Evolutionary conservation across 306 rosid genomes (phyloP).

Genomic region (Vicia sativa): DNA sequence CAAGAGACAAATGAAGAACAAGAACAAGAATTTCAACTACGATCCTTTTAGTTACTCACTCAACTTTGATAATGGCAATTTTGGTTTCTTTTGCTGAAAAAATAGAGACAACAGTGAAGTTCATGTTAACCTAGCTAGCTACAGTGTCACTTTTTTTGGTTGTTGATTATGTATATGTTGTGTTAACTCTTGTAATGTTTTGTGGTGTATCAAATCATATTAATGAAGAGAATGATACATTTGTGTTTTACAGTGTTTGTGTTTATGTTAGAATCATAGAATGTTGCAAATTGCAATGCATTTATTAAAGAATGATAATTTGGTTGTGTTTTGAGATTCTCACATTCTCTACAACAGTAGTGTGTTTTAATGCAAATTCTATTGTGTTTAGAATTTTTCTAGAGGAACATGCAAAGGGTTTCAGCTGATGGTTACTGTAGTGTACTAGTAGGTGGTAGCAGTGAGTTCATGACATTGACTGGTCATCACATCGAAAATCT

Average conservation of each 20-base stretch:
- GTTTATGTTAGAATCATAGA: too few relatives aligned
- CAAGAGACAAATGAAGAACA: conserved; percentile 42
- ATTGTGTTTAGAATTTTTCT: too few relatives aligned
- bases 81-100: conserved; percentile 51
- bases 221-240: background rate
- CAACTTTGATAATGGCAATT: conserved; percentile 66
- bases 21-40: conserved; percentile 57
- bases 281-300: background rate
- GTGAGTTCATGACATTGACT: background rate
- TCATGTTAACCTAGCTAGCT: background rate
- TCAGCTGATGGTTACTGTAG: too few relatives aligned
- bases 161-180: too few relatives aligned
- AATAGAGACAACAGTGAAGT: too few relatives aligned
- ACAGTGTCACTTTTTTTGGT: background rate
- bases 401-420: too few relatives aligned
- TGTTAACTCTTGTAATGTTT: background rate
- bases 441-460: too few relatives aligned
- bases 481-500: background rate
- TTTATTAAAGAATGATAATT: too few relatives aligned
- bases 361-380: too few relatives aligned
- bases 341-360: too few relatives aligned
- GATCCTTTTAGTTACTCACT: conserved; percentile 70
- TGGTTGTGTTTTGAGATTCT: too few relatives aligned
- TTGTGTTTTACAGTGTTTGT: background rate
- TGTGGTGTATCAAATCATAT: background rate